phyloP scores from a whole-genome alignment of 169 alveolate genomes.

The Cryptosporidium xiaoi region DNA sequence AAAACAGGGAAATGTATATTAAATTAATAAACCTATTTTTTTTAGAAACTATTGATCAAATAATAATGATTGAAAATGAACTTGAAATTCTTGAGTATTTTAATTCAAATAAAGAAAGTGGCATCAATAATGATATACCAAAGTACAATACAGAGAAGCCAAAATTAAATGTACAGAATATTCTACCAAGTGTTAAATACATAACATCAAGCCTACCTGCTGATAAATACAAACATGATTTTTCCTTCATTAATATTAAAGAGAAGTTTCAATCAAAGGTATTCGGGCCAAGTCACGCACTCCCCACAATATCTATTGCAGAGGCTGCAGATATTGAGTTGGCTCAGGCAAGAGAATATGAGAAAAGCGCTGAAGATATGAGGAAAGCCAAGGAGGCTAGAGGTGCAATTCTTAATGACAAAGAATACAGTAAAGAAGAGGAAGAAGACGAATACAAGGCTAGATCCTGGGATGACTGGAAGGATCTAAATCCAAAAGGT shows the following conservation, averaged over 20 bases:
- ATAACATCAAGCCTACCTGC: neutral
- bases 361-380: slow-evolving; percentile 9
- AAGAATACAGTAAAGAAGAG: slow-evolving; percentile 74
- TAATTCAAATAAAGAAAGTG: neutral
- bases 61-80: slow-evolving; percentile 30
- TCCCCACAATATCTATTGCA: slow-evolving; percentile 65
- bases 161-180: slow-evolving; percentile 2
- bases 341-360: slow-evolving; percentile 45
- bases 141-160: neutral
- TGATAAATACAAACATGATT: neutral
- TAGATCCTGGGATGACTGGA: slow-evolving; percentile 83
- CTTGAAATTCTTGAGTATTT: neutral
- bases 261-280: slow-evolving; percentile 34
- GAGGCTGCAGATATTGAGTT: slow-evolving; percentile 73
- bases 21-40: slow-evolving; percentile 34
- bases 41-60: slow-evolving; percentile 22
- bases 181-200: slow-evolving; percentile 34
- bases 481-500: slow-evolving; percentile 82
- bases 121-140: neutral
- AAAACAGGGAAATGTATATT: slow-evolving; percentile 23
- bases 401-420: slow-evolving; percentile 9
- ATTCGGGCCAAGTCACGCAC: slow-evolving; percentile 61
- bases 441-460: slow-evolving; percentile 79
- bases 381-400: slow-evolving; percentile 31
- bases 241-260: neutral